Conservation (phyloP, 345 rosid species). For the Sonneratia caseolaris region DNA sequence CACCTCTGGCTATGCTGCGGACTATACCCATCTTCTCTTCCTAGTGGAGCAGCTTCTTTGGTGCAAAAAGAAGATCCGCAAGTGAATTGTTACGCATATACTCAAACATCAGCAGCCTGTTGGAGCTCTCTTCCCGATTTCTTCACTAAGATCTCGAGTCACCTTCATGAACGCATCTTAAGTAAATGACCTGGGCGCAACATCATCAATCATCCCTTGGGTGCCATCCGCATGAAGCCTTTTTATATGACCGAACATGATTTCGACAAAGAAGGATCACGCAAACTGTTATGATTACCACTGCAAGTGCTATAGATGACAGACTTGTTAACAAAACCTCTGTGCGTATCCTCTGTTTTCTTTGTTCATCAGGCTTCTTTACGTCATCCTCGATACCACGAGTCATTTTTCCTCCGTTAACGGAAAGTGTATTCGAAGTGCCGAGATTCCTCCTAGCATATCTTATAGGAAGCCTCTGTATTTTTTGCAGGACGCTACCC, state of each 20-base stretch:
- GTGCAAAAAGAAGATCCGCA: slow-evolving; percentile 16
- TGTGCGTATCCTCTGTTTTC: neutral
- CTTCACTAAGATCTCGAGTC: slow-evolving; percentile 17
- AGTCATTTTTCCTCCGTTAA: slow-evolving; percentile 1
- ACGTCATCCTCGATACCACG: too few species aligned
- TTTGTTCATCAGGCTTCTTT: too few species aligned
- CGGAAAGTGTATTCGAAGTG: neutral
- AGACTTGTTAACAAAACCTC: neutral
- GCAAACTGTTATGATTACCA: neutral
- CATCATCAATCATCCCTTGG: neutral
- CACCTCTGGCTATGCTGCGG: slow-evolving; percentile 19
- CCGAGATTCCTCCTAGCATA: slow-evolving; percentile 8
- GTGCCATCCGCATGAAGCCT: slow-evolving; percentile 8
- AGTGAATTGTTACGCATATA: slow-evolving; percentile 26
- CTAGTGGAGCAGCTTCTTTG: slow-evolving; percentile 8
- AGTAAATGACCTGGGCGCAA: slow-evolving; percentile 12
- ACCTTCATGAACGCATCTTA: slow-evolving; percentile 12
- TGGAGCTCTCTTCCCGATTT: slow-evolving; percentile 22
- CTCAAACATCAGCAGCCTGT: slow-evolving; percentile 21
- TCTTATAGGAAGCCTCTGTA: slow-evolving; percentile 15
- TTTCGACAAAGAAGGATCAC: slow-evolving; percentile 1
- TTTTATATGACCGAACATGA: neutral
- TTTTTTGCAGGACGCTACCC: slow-evolving; percentile 4
- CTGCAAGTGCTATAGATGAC: neutral
- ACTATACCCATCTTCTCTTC: slow-evolving; percentile 14